phyloP scores from a whole-genome alignment of 495 filamentous ascomycete genomes.

The Penicillium canariense region DNA sequence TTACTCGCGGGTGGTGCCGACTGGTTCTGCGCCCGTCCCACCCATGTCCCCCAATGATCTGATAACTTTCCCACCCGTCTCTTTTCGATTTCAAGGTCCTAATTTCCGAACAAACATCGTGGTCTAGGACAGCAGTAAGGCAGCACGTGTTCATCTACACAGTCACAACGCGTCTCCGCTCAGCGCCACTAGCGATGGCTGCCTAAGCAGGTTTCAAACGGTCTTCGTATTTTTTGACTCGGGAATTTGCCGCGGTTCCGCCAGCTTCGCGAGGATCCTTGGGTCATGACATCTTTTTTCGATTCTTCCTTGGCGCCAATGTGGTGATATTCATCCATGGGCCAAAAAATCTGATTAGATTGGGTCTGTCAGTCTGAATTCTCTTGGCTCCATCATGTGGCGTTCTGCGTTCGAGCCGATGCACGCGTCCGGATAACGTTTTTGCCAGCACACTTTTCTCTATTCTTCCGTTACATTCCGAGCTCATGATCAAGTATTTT shows the following conservation, averaged over 20 bases:
- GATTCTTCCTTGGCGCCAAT: neutral
- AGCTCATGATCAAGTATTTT: too few relatives aligned
- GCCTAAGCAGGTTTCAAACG: neutral
- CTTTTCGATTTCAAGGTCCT: neutral
- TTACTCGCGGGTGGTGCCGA: neutral
- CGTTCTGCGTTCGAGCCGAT: neutral
- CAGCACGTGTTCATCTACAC: neutral
- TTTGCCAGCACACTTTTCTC: neutral
- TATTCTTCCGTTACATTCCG: neutral
- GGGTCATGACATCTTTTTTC: neutral
- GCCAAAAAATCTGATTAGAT: conserved; percentile 3
- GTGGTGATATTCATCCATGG: neutral
- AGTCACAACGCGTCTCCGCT: too few relatives aligned
- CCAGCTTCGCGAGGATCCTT: neutral
- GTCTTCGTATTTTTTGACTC: neutral
- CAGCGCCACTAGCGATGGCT: neutral
- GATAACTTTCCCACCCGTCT: neutral
- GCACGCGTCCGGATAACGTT: neutral
- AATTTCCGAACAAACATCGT: neutral
- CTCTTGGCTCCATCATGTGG: too few relatives aligned
- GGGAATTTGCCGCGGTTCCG: neutral
- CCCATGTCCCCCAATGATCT: neutral
- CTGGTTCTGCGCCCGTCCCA: neutral
- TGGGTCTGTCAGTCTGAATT: neutral
- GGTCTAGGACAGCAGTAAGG: neutral